Evolutionary conservation across 257 asterid genomes (phyloP), one percentile per base, ranked within the genome.

Genomic region (Nicotiana tomentosiformis): DNA sequence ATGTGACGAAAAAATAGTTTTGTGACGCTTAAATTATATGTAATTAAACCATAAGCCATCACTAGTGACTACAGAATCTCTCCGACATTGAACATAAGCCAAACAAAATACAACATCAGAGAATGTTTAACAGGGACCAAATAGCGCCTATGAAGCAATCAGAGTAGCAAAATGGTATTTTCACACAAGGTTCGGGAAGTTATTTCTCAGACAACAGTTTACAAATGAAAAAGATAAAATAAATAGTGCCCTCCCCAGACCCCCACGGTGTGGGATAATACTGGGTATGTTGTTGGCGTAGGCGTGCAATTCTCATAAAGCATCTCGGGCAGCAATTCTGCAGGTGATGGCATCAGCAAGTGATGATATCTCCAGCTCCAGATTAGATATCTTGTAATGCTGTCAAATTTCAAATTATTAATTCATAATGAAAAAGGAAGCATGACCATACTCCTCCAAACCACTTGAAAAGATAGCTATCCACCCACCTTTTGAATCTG

Each of bases 241-340:
- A 51, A 30, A 15, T 3, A 62, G 46, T 2, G 26, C 26, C 26
- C 26, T 23, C 26, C 26, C 26, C 26, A 23, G 26, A 23, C 26
- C 26, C 26, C 26, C 26, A 23, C 26, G 26, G 26, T 23, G 26
- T 23, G 26, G 26, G 26, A 23, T 23, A 23, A 23, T 23, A 23
- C 26, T 23, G 1, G 26, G 26, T 23, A 23, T 23, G 26, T 23
- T 23, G 26, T 23, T 23, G 9, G 1, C 17, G 1, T 15, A 51
- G 23, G 80, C 60, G 11, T 74, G 85, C 81, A 30, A 26, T 64
- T 83, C 86, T 92, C 82, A 96, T 85, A 93, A 81, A 29, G 97
- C 98, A 88, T 94, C 98, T 66, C 98, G 90, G 49, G 95, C 92
- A 66, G 97, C 97, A 83, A 96, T 92, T 86, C 98, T 90, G 89